Conservation (phyloP, 169 alveolate genomes). For the Besnoitia besnoiti region DNA sequence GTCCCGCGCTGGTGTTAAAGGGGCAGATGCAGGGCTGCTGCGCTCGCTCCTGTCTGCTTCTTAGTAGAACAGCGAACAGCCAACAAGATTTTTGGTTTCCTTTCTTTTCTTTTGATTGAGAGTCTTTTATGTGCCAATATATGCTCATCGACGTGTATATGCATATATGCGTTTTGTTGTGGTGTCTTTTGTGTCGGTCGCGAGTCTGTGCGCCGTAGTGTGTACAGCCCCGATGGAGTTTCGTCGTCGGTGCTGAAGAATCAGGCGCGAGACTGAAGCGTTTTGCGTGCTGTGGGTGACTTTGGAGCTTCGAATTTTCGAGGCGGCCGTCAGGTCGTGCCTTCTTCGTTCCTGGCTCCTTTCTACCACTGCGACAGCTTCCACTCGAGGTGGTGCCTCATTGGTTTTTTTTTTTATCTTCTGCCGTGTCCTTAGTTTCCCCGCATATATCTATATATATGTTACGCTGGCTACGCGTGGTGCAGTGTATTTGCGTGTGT, state of each 20-base stretch:
- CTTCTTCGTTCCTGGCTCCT: background rate
- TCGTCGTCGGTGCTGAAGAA: conserved; percentile 26
- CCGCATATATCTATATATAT: no score
- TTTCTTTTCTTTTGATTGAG: background rate
- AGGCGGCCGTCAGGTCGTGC: no score
- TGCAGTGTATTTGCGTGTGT: no score
- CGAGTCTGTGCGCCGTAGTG: conserved; percentile 23
- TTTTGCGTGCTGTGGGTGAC: background rate
- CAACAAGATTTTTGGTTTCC: background rate
- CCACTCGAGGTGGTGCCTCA: background rate
- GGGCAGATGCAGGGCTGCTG: background rate
- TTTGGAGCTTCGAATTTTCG: background rate
- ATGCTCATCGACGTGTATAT: no score
- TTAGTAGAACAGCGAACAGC: background rate
- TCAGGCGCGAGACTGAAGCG: conserved; percentile 1
- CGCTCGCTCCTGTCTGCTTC: background rate
- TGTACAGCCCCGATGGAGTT: conserved; percentile 6
- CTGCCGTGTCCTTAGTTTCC: background rate
- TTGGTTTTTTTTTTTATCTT: background rate
- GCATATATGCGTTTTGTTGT: background rate
- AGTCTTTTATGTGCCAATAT: no score
- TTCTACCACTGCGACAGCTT: background rate
- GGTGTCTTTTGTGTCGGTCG: background rate
- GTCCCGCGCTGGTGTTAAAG: background rate
- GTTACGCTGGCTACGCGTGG: no score